Evolutionary conservation across 345 rosid genomes (phyloP).

Genomic region (Brassica napus): Da-Ae NC_063436.1:1171001-1171500

Average conservation of each 20-base stretch:
- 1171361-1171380: neutral
- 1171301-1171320: neutral
- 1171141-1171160: neutral
- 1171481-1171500: neutral
- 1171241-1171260: conserved; percentile 88
- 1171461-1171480: neutral
- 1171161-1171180: conserved; percentile 4
- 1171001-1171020: neutral
- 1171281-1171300: conserved; percentile 25
- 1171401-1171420: neutral
- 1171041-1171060: neutral
- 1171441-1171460: neutral
- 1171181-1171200: neutral
- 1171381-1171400: neutral
- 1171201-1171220: conserved; percentile 62
- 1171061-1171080: conserved; percentile 20
- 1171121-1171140: conserved; percentile 1
- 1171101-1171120: conserved; percentile 12
- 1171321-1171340: neutral
- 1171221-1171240: conserved; percentile 75
- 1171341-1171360: neutral
- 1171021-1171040: neutral
- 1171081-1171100: conserved; percentile 14
- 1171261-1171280: conserved; percentile 96
- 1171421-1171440: neutral